Evolutionary conservation across 495 filamentous ascomycete genomes (phyloP), one percentile per base, ranked within the genome.

Genomic region (Parathielavia appendiculata): DNA sequence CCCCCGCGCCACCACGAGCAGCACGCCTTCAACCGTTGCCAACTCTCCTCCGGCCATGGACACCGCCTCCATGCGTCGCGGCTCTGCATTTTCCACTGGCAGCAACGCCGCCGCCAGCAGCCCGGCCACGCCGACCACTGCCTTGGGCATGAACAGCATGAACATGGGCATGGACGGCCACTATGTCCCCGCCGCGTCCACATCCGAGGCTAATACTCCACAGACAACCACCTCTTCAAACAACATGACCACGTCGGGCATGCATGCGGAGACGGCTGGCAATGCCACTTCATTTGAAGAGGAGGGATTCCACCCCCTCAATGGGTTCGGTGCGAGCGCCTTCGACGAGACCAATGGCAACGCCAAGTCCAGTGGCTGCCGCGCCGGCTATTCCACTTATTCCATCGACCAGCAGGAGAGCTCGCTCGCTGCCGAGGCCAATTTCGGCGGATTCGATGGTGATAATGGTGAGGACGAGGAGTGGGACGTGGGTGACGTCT

Each of bases 401-500:
- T 22, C 35, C 48, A 8, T 23, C 48, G 38, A 45, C 36, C 23
- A 39, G 35, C 4, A 7, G 38, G 32, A 44, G 34, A 35, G 13
- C 11, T 9, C 11, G 35, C 32, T 23, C 6, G 49, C 49, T 3
- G 20, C 12, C 4, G 12, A 52, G 2, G 3, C 32, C 22, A 38
- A 34, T 6, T 43, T 40, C 16, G 46, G 36, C 13, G 47, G 38
- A 12, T 49, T 39, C n/a, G 40, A 40, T 10, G 30, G 34, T 12
- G 22, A 11, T 32, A 30, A 30, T 30, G 26, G 26, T 7, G 45
- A 40, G 14, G 54, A 43, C 0, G 55, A 51, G 8, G n/a, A 20
- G 20, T 13, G n/a, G 32, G 55, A 57, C 22, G 38, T 16, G 2
- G 55, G 55, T 1, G 46, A 51, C 16, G 11, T 43, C 35, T 57